Base-by-base conservation (phyloP, 768 basidiomycete species). In the Epithele typhae region DNA sequence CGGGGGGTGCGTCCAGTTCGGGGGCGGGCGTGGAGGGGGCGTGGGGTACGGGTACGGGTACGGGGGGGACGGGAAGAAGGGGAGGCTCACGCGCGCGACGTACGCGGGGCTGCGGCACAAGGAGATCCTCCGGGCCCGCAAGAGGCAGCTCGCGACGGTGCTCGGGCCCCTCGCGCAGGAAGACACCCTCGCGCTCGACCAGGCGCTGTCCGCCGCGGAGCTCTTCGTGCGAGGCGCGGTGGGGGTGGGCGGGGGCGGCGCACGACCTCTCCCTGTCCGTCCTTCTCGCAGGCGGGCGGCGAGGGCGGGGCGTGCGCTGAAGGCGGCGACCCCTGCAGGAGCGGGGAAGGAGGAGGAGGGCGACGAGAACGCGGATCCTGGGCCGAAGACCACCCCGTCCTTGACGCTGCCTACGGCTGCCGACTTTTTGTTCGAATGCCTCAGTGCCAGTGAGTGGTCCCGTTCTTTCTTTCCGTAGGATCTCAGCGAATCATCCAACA, bases 81-180 rank as follows among this genome's bases (percentile, higher is more conserved):
- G 76, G 37, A 79, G 74, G 64, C 65, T 84, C 35, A 73, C 76
- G 17, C 71, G 73, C 11, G 82, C 78, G 38, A 83, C 82, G 30
- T 65, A 81, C 25, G 85, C 84, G 3, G 85, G 84, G 12, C 62
- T 87, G 59, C 81, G 82, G 67, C 80, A 83, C 58, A 91, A 91
- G 64, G 84, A 88, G 51, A 68, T 84, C 61, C 70, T 89, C 54
- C 82, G 75, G 64, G 73, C 67, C 45, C 70, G 86, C 53, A 85
- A 83, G 61, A 74, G 81, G 42, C 86, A 88, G 65, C 69, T 92
- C 35, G 79, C 79, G 12, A 76, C 79, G 3, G 81, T 87, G 19
- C 72, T 90, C 39, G 83, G 82, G 17, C 78, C 81, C 21, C 62
- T 84, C 44, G 78, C 84, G 8, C 74, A 77, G 54, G 79, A 79